Conservation (phyloP, 371 early-diverging fungal species). For the Mucor ambiguus region DNA sequence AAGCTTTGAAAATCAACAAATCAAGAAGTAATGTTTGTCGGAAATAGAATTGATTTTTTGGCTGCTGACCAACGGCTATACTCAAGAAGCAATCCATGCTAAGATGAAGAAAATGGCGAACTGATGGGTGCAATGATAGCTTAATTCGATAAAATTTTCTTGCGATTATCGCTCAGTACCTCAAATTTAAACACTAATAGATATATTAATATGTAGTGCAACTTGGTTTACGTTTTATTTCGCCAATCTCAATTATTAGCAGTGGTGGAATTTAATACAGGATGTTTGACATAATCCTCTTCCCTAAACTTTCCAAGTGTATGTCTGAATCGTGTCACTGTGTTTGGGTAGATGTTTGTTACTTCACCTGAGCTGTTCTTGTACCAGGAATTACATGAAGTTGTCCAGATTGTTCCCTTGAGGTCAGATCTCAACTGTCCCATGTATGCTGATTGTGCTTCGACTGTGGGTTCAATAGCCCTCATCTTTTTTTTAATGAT, state of each 20-base stretch:
- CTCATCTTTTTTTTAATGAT: neutral
- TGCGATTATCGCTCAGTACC: too few species aligned
- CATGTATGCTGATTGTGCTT: constrained; percentile 23
- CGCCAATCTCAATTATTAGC: neutral
- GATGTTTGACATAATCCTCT: constrained; percentile 4
- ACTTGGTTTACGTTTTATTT: neutral
- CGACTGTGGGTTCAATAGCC: constrained; percentile 13
- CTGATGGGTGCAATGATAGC: too few species aligned
- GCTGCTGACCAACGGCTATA: too few species aligned
- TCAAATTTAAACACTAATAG: too few species aligned
- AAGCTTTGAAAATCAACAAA: too few species aligned
- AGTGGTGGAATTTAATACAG: neutral
- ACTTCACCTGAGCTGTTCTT: constrained; percentile 33
- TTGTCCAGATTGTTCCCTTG: constrained; percentile 40
- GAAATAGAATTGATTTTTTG: too few species aligned
- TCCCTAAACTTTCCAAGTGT: neutral
- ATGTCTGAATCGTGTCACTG: constrained; percentile 1
- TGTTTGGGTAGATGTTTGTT: constrained; percentile 6
- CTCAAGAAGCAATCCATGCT: too few species aligned
- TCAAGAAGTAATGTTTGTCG: too few species aligned
- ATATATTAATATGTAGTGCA: too few species aligned
- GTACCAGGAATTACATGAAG: constrained; percentile 48
- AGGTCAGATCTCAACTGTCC: constrained; percentile 29
- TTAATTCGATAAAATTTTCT: too few species aligned
- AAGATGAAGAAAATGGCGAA: too few species aligned